A percentile compares a stretch with the other conserved stretches of the same genome.
phyloP scores from a whole-genome alignment of 257 asterid genomes.

The Plectranthus barbatus region DNA sequence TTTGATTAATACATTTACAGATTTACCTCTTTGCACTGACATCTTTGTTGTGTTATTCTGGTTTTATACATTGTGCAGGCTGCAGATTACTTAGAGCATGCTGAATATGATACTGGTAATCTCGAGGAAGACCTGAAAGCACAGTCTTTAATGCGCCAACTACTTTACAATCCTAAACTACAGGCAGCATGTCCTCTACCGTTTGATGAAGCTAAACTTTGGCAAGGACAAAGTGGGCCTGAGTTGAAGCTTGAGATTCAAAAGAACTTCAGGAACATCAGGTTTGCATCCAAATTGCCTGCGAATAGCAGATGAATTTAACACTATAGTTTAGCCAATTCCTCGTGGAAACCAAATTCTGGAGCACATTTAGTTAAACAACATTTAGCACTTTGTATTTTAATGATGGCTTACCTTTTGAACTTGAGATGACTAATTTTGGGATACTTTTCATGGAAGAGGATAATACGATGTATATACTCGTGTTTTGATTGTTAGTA shows the following conservation, averaged over 20 bases:
- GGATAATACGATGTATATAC: background rate
- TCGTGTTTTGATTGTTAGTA: background rate
- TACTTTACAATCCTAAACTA: slow-evolving; percentile 71
- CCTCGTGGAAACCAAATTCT: background rate
- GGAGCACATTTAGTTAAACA: too few species aligned
- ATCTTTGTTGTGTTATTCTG: background rate
- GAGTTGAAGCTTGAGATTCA: slow-evolving; percentile 82
- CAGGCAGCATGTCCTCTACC: slow-evolving; percentile 90
- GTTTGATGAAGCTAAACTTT: slow-evolving; percentile 87
- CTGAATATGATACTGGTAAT: slow-evolving; percentile 76
- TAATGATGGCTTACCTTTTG: slow-evolving; percentile 5
- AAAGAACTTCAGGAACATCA: slow-evolving; percentile 80
- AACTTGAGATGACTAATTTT: background rate
- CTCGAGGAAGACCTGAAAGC: slow-evolving; percentile 74
- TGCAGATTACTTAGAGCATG: slow-evolving; percentile 80
- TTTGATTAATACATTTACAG: background rate
- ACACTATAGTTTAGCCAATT: background rate
- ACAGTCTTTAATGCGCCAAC: slow-evolving; percentile 63
- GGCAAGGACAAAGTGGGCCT: slow-evolving; percentile 96
- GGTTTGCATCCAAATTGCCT: slow-evolving; percentile 33
- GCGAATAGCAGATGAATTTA: background rate
- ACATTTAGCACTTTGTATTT: background rate
- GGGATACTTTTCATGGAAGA: background rate
- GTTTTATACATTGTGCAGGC: slow-evolving; percentile 42
- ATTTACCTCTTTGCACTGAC: background rate